phyloP scores from a whole-genome alignment of 2,329 filamentous ascomycete genomes.

The Aureobasidium sp. region DNA sequence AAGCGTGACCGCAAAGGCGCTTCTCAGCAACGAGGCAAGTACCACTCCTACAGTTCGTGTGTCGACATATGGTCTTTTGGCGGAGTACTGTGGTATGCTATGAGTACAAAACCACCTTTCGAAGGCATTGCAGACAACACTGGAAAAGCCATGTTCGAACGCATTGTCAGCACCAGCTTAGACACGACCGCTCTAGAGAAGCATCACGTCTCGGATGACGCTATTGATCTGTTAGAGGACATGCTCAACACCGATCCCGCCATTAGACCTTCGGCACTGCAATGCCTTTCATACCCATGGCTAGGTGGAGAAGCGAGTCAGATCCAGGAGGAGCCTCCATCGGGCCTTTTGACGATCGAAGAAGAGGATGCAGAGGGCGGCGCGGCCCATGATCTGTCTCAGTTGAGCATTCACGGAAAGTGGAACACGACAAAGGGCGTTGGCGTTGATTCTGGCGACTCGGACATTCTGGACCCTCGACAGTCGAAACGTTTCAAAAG shows the following conservation, averaged over 20 bases:
- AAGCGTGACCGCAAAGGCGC: constrained; percentile 45
- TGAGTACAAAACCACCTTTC: constrained; percentile 76
- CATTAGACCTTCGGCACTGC: constrained; percentile 61
- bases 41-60: constrained; percentile 71
- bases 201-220: constrained; percentile 52
- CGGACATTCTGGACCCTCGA: constrained; percentile 29
- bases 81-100: constrained; percentile 78
- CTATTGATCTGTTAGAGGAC: constrained; percentile 63
- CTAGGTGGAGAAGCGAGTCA: constrained; percentile 43
- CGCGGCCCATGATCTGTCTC: constrained; percentile 47
- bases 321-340: constrained; percentile 10
- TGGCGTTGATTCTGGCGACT: constrained; percentile 28
- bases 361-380: constrained; percentile 54
- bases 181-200: constrained; percentile 56
- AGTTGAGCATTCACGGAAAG: constrained; percentile 47
- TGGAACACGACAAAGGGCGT: constrained; percentile 19
- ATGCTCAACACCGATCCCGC: constrained; percentile 79
- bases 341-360: constrained; percentile 39
- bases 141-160: constrained; percentile 70
- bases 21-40: constrained; percentile 29
- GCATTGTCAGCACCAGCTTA: constrained; percentile 72
- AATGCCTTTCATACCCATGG: constrained; percentile 69
- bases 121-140: constrained; percentile 66
- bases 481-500: constrained; percentile 37
- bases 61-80: constrained; percentile 96